Evolutionary conservation across 805 yeast species (phyloP), one percentile per base, ranked within the genome.

Genomic region (Lachancea lanzarotensis): DNA sequence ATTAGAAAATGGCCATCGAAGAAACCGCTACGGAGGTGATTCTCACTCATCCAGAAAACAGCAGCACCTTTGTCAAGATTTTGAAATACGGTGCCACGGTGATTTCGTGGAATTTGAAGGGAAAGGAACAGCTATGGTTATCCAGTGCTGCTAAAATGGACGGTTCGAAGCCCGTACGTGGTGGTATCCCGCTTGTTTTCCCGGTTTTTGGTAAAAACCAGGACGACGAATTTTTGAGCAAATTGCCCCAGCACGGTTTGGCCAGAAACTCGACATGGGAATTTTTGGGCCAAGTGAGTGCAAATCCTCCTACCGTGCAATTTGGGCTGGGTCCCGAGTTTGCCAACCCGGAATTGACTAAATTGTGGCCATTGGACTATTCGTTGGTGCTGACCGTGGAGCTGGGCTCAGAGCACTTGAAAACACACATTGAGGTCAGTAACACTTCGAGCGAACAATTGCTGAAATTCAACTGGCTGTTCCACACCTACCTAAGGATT

Each of bases 171-270:
- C 95, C 98, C 1, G 97, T 93, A 16, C 78, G 98, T 63, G 98
- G 98, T 52, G 98, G 98, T 42, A 86, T 93, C 43, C 98, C 98
- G 11, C 70, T 93, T 19, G 98, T 91, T 8, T 93, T 93, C 74
- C 98, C 98, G 2, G 86, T 83, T 1, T 85, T 85, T 57, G 98
- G 98, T 48, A 89, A 79, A 53, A 65, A 81, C 52, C 71, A 73
- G 27, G 72, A 75, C 7, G 73, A 70, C 45, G 84, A 85, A 3
- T 67, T 69, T 31, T 78, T 89, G 33, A 72, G 70, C 42, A 63
- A 74, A 30, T 75, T 93, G 52, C 97, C 97, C 16, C 98, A 93
- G 69, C 98, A 93, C 62, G 98, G 98, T 1, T 85, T 93, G 69
- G 98, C 96, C 16, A 76, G 98, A 65, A 83, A 78, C 64, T 81